phyloP scores from a whole-genome alignment of 129 eudicot genomes.

The Silybum marianum region DNA sequence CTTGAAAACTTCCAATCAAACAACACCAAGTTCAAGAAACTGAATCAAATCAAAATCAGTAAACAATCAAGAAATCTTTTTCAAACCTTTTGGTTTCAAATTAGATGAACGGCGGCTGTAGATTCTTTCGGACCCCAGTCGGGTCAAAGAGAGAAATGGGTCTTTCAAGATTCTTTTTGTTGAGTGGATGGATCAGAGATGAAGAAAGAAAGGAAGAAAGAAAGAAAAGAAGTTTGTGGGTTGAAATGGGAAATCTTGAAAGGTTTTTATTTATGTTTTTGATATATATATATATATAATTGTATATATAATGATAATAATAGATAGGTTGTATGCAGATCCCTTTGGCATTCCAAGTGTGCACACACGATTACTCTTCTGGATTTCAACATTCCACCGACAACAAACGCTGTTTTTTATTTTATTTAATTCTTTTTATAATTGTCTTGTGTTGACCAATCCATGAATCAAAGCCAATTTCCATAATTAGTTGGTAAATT shows the following conservation, averaged over 20 bases:
- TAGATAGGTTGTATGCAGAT: conserved; percentile 11
- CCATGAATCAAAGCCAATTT: neutral
- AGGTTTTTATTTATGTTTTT: conserved; percentile 1
- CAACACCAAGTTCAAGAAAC: conserved; percentile 19
- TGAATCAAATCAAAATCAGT: conserved; percentile 12
- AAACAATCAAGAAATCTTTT: conserved; percentile 8
- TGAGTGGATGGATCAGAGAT: conserved; percentile 32
- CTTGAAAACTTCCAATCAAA: conserved; percentile 1
- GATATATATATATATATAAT: neutral
- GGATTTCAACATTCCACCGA: conserved; percentile 39
- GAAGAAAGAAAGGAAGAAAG: conserved; percentile 8
- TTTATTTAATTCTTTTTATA: neutral
- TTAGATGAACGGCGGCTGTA: conserved; percentile 2
- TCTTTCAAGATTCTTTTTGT: conserved; percentile 34
- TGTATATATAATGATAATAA: neutral
- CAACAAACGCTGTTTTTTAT: conserved; percentile 10
- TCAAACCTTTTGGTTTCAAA: conserved; percentile 32
- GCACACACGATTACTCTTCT: conserved; percentile 33
- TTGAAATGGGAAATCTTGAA: conserved; percentile 34
- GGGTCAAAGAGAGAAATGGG: conserved; percentile 31
- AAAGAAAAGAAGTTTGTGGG: conserved; percentile 14
- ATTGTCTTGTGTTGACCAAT: conserved; percentile 39
- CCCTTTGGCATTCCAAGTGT: conserved; percentile 36
- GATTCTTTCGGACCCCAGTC: conserved; percentile 38
- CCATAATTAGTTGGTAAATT: conserved; percentile 17